Conservation (phyloP, 1,284 basidiomycete genomes). For the Pyrrhoderma noxium region DNA sequence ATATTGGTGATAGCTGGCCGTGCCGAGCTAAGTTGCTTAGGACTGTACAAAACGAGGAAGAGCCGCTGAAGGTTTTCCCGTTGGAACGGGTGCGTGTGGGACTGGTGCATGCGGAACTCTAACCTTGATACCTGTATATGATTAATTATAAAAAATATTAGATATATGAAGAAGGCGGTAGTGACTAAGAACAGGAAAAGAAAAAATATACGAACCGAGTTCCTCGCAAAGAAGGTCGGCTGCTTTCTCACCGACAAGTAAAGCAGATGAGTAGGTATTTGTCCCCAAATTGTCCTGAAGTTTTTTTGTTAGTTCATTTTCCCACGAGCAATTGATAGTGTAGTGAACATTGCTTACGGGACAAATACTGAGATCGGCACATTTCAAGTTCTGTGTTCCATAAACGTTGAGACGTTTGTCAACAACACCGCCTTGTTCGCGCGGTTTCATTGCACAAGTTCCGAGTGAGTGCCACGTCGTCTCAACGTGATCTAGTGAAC, state of each 20-base stretch:
- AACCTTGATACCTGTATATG: constrained; percentile 46
- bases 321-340: neutral
- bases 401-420: constrained; percentile 66
- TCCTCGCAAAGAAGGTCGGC: constrained; percentile 56
- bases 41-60: constrained; percentile 13
- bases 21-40: neutral
- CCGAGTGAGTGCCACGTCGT: constrained; percentile 71
- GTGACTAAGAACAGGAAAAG: too few species aligned
- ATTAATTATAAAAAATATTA: neutral
- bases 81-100: constrained; percentile 58
- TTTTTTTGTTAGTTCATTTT: neutral
- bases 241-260: constrained; percentile 64
- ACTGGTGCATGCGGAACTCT: constrained; percentile 58
- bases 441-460: constrained; percentile 66
- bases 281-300: constrained; percentile 60
- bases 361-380: constrained; percentile 61
- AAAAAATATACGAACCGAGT: constrained; percentile 38
- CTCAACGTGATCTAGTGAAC: constrained; percentile 53
- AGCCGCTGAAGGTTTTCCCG: constrained; percentile 46
- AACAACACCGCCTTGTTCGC: constrained; percentile 69
- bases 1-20: too few species aligned
- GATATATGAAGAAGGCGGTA: neutral
- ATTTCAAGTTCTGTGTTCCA: constrained; percentile 65
- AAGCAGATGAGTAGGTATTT: constrained; percentile 64
- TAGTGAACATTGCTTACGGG: constrained; percentile 35